These are phyloP conservation scores for Globisporangium echinulatum DNA, from an alignment of 352 stramenopile genomes.

Conservation along the genomic window DNA sequence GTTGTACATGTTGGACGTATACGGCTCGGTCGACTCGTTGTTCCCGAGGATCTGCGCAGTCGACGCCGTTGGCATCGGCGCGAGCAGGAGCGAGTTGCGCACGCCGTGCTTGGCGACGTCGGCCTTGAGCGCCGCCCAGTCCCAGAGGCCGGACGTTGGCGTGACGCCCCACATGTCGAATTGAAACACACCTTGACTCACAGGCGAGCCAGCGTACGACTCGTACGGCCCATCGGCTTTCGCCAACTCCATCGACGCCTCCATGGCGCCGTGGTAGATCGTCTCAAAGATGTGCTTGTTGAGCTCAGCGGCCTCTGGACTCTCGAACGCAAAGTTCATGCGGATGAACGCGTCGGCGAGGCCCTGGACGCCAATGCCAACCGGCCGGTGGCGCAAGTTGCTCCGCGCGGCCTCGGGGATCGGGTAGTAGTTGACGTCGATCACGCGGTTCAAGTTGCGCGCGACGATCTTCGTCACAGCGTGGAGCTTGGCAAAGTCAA, in stretches of 20 bases:
- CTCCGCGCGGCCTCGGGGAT: slow-evolving; percentile 82
- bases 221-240: slow-evolving; percentile 93
- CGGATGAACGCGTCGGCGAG: slow-evolving; percentile 97
- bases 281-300: slow-evolving; percentile 99
- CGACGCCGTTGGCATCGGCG: slow-evolving; percentile 98
- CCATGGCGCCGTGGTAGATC: slow-evolving; percentile 97
- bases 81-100: slow-evolving; percentile 98
- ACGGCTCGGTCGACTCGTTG: slow-evolving; percentile 99
- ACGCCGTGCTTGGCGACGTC: slow-evolving; percentile 94
- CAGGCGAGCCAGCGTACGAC: slow-evolving; percentile 94
- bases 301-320: slow-evolving; percentile 80
- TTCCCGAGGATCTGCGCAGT: slow-evolving; percentile 99
- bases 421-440: slow-evolving; percentile 99
- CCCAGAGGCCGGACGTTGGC: slow-evolving; percentile 88
- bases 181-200: slow-evolving; percentile 96
- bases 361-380: slow-evolving; percentile 98
- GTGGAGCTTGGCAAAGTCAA: slow-evolving; percentile 96
- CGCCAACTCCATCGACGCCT: slow-evolving; percentile 95
- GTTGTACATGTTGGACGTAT: slow-evolving; percentile 99
- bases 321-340: slow-evolving; percentile 97
- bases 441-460: slow-evolving; percentile 98
- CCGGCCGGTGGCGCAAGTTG: slow-evolving; percentile 97
- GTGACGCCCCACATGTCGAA: slow-evolving; percentile 98
- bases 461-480: slow-evolving; percentile 95
- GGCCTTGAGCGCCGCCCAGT: slow-evolving; percentile 93